Conservation (phyloP, 495 filamentous ascomycete species). For the Hyphodiscus hymeniophilus region DNA sequence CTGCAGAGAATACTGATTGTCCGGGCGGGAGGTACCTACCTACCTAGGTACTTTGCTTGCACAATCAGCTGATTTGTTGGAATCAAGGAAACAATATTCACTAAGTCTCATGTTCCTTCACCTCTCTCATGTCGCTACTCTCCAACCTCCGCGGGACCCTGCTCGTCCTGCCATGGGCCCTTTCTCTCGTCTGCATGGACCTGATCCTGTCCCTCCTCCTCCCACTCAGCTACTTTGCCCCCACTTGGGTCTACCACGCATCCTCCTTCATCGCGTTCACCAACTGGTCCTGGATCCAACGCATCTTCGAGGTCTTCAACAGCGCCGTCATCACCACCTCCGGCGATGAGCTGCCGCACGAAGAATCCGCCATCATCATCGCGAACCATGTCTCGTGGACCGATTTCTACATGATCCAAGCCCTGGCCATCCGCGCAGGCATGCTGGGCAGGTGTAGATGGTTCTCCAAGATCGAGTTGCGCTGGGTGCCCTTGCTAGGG, state of each 20-base stretch:
- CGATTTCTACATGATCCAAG: constrained; percentile 55
- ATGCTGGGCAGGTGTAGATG: constrained; percentile 51
- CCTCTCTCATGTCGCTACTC: no score
- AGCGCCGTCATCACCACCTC: constrained; percentile 41
- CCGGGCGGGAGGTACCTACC: no score
- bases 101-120: no score
- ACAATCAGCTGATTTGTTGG: no score
- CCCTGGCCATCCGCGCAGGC: constrained; percentile 37
- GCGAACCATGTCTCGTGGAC: constrained; percentile 50
- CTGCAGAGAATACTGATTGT: no score
- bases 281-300: constrained; percentile 45
- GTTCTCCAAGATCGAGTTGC: constrained; percentile 48
- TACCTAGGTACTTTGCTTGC: no score
- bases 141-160: constrained; percentile 32
- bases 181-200: constrained; percentile 40
- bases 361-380: constrained; percentile 47
- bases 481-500: constrained; percentile 47
- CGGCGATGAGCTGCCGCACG: constrained; percentile 33
- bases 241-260: constrained; percentile 36
- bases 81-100: no score
- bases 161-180: constrained; percentile 39
- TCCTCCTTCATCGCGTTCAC: constrained; percentile 41
- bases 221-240: constrained; percentile 35
- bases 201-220: constrained; percentile 43
- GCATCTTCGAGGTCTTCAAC: constrained; percentile 41